Conservation (phyloP, 1,139 yeast species). For the Scheffersomyces titani region DNA sequence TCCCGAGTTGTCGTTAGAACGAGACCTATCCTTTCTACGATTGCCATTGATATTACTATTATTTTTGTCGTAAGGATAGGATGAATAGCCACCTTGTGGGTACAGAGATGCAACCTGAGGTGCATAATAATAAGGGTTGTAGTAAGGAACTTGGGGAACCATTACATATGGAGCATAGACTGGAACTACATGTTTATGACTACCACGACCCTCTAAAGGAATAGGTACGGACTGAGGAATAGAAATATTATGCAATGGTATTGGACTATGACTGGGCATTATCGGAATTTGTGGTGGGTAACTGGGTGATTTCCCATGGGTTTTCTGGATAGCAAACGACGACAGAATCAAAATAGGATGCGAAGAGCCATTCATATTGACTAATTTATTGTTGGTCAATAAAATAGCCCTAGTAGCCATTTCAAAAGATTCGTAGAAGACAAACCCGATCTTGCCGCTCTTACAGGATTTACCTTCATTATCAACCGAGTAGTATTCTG, state of each 20-base stretch:
- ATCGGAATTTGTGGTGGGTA: background rate
- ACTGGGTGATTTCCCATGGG: slow-evolving; percentile 4
- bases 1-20: background rate
- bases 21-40: background rate
- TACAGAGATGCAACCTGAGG: background rate
- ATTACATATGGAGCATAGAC: background rate
- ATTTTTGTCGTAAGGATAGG: background rate
- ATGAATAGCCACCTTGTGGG: background rate
- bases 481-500: slow-evolving; percentile 32
- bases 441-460: slow-evolving; percentile 44
- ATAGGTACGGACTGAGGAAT: background rate
- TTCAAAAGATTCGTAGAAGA: slow-evolving; percentile 37
- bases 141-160: slow-evolving; percentile 3
- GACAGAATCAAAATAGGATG: slow-evolving; percentile 34
- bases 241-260: background rate
- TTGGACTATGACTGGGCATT: background rate
- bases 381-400: slow-evolving; percentile 35
- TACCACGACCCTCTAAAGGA: background rate
- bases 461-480: slow-evolving; percentile 12
- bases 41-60: background rate
- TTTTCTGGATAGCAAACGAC: slow-evolving; percentile 43
- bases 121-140: slow-evolving; percentile 7
- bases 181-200: background rate
- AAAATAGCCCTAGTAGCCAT: slow-evolving; percentile 44
- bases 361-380: slow-evolving; percentile 18